A percentile compares a stretch with the other conserved stretches of the same genome.
Conservation (phyloP, 768 basidiomycete genomes). For the Boletus rubropictus region DNA sequence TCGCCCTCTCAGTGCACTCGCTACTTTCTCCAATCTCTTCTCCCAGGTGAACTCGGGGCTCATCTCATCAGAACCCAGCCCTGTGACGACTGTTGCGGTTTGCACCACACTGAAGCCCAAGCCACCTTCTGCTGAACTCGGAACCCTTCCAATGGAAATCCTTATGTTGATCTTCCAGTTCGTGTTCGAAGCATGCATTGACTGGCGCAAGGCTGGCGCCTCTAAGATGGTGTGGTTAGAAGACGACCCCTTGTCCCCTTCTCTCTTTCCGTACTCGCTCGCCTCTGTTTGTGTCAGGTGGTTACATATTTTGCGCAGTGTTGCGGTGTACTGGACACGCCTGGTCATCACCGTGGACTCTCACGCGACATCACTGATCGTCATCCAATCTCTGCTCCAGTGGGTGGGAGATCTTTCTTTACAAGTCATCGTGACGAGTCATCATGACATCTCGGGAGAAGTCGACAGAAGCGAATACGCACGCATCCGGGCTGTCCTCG, state of each 20-base stretch:
- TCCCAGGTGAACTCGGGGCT: too few species aligned
- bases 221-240: conserved; percentile 2
- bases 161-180: conserved; percentile 4
- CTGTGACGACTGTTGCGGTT: too few species aligned
- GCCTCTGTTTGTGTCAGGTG: conserved; percentile 17
- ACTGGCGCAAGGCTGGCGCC: neutral
- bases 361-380: neutral
- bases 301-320: conserved; percentile 9
- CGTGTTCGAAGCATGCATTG: conserved; percentile 3
- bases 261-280: conserved; percentile 5
- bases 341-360: conserved; percentile 14
- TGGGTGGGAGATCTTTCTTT: neutral
- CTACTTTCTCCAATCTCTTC: neutral
- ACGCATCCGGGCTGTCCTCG: too few species aligned
- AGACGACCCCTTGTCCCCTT: conserved; percentile 7
- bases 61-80: neutral
- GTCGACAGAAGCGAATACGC: too few species aligned
- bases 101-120: neutral
- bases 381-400: neutral
- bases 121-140: neutral
- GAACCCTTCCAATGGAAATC: conserved; percentile 4
- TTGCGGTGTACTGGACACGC: conserved; percentile 18
- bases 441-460: neutral
- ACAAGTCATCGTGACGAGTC: conserved; percentile 2
- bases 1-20: neutral